These are phyloP conservation scores for Penicillium sp. DNA, from an alignment of 2,329 filamentous ascomycete genomes.

Conservation along the genomic window DNA sequence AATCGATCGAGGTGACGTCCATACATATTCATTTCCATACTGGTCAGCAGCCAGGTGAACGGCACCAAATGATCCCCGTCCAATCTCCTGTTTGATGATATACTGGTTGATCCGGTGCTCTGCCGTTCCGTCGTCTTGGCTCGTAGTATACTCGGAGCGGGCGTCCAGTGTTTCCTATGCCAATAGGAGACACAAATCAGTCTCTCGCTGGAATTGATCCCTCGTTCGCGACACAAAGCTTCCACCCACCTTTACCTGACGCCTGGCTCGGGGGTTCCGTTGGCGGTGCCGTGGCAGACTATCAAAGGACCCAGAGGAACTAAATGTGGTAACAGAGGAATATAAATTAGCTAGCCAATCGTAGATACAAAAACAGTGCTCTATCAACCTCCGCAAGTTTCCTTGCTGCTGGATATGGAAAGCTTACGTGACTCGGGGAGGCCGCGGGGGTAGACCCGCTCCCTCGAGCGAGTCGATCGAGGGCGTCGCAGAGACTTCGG, in stretches of 20 bases:
- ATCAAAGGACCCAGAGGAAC: slow-evolving; percentile 52
- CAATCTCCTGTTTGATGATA: slow-evolving; percentile 89
- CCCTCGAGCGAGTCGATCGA: slow-evolving; percentile 12
- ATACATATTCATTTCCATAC: slow-evolving; percentile 89
- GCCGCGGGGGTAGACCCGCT: slow-evolving; percentile 10
- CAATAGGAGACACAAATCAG: slow-evolving; percentile 12
- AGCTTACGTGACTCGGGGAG: slow-evolving; percentile 19
- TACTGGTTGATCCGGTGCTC: slow-evolving; percentile 95
- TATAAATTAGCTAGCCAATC: neutral
- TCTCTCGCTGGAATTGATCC: neutral
- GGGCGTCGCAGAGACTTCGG: slow-evolving; percentile 18
- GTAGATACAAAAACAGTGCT: neutral
- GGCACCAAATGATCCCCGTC: slow-evolving; percentile 91
- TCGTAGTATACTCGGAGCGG: slow-evolving; percentile 80
- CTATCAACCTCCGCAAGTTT: neutral
- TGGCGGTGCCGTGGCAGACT: slow-evolving; percentile 68
- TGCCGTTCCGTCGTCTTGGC: slow-evolving; percentile 76
- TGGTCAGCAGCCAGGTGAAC: slow-evolving; percentile 90
- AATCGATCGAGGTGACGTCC: slow-evolving; percentile 31
- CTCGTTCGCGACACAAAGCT: slow-evolving; percentile 3
- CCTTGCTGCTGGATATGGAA: neutral
- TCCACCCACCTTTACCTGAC: slow-evolving; percentile 61
- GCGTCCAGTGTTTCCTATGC: slow-evolving; percentile 86
- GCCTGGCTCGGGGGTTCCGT: slow-evolving; percentile 61
- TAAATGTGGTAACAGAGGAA: slow-evolving; percentile 2